A percentile compares a stretch with the other conserved stretches of the same genome.
Evolutionary conservation across 768 basidiomycete species (phyloP).

Genomic region (Leccinum longicurvipes): DNA sequence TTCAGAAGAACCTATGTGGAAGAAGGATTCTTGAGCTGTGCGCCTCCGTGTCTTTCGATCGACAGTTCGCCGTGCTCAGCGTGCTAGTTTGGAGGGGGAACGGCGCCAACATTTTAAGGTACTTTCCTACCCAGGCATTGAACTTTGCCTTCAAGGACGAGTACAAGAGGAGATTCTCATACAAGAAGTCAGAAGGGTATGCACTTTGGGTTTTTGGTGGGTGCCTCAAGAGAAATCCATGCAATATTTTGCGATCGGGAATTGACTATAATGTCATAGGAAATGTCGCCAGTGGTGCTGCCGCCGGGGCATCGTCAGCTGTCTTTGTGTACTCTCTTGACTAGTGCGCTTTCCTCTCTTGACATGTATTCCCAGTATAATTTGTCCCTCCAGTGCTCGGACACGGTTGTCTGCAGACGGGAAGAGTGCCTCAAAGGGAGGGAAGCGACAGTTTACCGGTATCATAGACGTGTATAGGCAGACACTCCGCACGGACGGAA

Average conservation of each 20-base stretch:
- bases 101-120: constrained; percentile 41
- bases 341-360: constrained; percentile 28
- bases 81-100: constrained; percentile 43
- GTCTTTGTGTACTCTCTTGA: constrained; percentile 47
- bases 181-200: constrained; percentile 37
- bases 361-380: background rate
- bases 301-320: constrained; percentile 40
- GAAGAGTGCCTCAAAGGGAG: constrained; percentile 36
- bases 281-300: constrained; percentile 42
- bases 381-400: constrained; percentile 30
- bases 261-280: constrained; percentile 19
- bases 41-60: constrained; percentile 11
- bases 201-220: constrained; percentile 35
- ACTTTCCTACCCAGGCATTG: constrained; percentile 46
- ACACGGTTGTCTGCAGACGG: constrained; percentile 41
- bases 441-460: constrained; percentile 40
- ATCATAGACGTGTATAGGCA: constrained; percentile 43
- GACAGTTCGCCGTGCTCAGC: constrained; percentile 3
- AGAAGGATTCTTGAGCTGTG: constrained; percentile 38
- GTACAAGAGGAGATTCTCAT: constrained; percentile 38
- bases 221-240: background rate
- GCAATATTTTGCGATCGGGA: background rate
- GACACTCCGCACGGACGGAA: constrained; percentile 39
- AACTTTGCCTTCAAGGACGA: constrained; percentile 49
- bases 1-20: constrained; percentile 33